phyloP scores from a whole-genome alignment of 2,329 filamentous ascomycete species.

The Plenodomus biglobosus region DNA sequence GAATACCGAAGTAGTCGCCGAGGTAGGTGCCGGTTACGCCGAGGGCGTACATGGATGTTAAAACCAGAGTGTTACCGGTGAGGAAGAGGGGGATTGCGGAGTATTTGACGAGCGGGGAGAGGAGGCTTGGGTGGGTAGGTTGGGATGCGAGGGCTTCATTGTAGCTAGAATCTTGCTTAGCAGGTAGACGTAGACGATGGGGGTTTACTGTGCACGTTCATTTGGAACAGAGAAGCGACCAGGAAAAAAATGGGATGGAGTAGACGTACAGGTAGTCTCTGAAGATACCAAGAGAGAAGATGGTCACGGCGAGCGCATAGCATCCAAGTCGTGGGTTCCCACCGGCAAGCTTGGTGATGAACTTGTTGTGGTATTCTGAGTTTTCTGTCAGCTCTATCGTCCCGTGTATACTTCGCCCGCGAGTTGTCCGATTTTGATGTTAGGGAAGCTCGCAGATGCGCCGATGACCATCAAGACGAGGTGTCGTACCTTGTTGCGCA shows the following conservation, averaged over 20 bases:
- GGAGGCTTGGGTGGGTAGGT: constrained; percentile 73
- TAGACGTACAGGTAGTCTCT: constrained; percentile 63
- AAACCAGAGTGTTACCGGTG: constrained; percentile 77
- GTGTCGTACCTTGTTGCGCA: constrained; percentile 70
- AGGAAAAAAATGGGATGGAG: constrained; percentile 1
- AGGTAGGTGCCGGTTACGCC: constrained; percentile 95
- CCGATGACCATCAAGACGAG: constrained; percentile 3
- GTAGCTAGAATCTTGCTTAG: constrained; percentile 59
- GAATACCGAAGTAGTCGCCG: constrained; percentile 97
- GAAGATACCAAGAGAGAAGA: constrained; percentile 88
- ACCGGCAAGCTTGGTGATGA: constrained; percentile 82
- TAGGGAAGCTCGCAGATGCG: constrained; percentile 3
- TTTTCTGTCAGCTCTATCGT: constrained; percentile 5
- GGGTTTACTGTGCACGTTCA: not conserved
- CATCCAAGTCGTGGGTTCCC: constrained; percentile 78
- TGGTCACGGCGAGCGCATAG: constrained; percentile 83
- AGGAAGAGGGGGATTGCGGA: constrained; percentile 72
- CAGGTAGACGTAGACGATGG: not conserved
- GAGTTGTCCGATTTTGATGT: not conserved
- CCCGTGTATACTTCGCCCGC: not conserved
- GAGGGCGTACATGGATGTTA: constrained; percentile 87
- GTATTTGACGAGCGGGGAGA: constrained; percentile 60
- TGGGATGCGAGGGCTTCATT: constrained; percentile 76
- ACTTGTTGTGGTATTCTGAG: constrained; percentile 85
- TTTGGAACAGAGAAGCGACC: not conserved